A percentile compares a stretch with the other conserved stretches of the same genome.
Conservation (phyloP, 2,329 filamentous ascomycete genomes). For the Beauveria pseudobassiana region DNA sequence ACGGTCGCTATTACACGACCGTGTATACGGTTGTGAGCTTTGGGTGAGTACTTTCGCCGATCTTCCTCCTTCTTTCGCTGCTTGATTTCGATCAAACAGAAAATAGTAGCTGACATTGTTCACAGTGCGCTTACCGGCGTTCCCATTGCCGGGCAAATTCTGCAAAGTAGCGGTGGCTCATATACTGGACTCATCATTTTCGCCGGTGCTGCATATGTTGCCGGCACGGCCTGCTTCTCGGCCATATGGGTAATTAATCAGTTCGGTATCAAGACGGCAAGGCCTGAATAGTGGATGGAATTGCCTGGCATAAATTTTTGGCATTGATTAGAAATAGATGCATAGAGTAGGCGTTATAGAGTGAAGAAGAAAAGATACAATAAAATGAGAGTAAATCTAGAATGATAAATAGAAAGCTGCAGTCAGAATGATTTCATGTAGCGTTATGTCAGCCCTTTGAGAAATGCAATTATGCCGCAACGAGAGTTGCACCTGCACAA, state of each 20-base stretch:
- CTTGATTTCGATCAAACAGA: background rate
- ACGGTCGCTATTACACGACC: constrained; percentile 61
- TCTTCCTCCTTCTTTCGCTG: background rate
- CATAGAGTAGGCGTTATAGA: background rate
- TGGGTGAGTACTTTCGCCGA: constrained; percentile 33
- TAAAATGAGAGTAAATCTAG: too few species aligned
- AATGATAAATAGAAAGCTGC: too few species aligned
- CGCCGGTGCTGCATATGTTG: constrained; percentile 31
- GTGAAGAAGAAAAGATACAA: too few species aligned
- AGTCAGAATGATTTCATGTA: too few species aligned
- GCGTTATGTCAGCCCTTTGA: too few species aligned
- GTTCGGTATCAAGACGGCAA: background rate
- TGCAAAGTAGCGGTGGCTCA: constrained; percentile 42
- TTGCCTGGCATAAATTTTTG: background rate
- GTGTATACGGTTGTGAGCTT: constrained; percentile 63
- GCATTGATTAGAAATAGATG: background rate
- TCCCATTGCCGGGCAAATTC: constrained; percentile 54
- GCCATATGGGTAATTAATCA: background rate
- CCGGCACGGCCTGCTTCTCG: constrained; percentile 1
- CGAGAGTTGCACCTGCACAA: too few species aligned
- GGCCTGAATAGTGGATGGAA: too few species aligned
- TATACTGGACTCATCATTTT: constrained; percentile 58
- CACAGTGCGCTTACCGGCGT: constrained; percentile 45
- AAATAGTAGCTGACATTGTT: background rate
- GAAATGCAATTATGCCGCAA: too few species aligned